Base-by-base conservation (phyloP, 2,329 filamentous ascomycete species). In the Ceratocystis destructans region DNA sequence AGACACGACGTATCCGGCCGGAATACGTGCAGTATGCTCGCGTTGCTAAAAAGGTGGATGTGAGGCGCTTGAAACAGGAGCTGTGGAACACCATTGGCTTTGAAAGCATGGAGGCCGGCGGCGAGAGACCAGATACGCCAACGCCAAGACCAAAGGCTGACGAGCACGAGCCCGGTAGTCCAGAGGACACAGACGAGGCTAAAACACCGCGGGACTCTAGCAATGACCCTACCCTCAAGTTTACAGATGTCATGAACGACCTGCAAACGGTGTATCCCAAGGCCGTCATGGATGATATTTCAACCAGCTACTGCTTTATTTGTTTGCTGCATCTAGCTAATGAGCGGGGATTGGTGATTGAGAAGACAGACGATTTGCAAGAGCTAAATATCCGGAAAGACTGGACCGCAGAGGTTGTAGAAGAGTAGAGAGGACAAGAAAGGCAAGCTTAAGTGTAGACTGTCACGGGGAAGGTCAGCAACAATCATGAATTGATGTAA, bases 221-320 rank as follows among this genome's bases (percentile, higher is more conserved):
- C 41, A 64, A 64, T n/a, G 80, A 83, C 75, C 80, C 76, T 8
- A 77, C 76, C 2, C 81, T 96, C 70, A 91, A 88, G 71, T 99
- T 99, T 76, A 97, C 92, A 0, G 80, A 87, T 22, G 86, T 99
- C 68, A 95, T 99, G 85, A 95, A 96, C 73, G 87, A 87, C 69
- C 78, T 99, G 61, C 89, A 95, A 73, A 77, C 81, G 3, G 90
- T 96, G 6, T 99, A 99, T 73, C 87, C 91, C 10, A 88, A 89
- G 74, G 82, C 89, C 70, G 84, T 86, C 68, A 89, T 99, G 85
- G 86, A 88, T 68, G 94, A 99, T 75, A 97, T 99, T 72, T 96
- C 91, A 45, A 99, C 94, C 0, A 95, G 83, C 69, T 87, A 79
- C 76, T 96, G 94, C 74, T 99, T 97, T 77, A 99, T 99, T 72